Evolutionary conservation across 2,329 filamentous ascomycete genomes (phyloP), one percentile per base, ranked within the genome.

Genomic region (Arthrobotrys sinensis): DNA sequence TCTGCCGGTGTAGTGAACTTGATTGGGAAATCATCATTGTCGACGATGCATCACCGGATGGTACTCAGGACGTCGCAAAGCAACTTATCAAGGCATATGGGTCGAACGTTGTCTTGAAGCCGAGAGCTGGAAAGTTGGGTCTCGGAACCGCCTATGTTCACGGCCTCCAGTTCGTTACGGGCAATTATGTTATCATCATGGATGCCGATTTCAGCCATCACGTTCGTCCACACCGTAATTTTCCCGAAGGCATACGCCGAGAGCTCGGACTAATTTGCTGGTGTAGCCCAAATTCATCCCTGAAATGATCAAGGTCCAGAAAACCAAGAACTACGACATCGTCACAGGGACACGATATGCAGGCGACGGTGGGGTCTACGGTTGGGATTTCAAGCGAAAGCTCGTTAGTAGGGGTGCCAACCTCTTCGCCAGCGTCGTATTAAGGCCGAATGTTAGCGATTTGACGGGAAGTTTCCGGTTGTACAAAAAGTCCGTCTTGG

Each of bases 171-270:
- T 98, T 92, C 84, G 92, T 89, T 24, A 94, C 91, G 21, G 96
- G 96, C 82, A 97, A 96, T 89, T 98, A 91, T 84, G 93, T 99
- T 84, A 93, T 99, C 88, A 99, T 99, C 89, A 99, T 99, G 96
- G 96, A 99, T 87, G 96, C 96, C 86, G 96, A 99, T 86, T 99
- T 99, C 89, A 93, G 90, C 82, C 96, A 99, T 87, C 96, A 99
- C 88, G 81, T 82, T 79, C 24, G 73, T 72, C 11, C 28, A 8
- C 28, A 6, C 11, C 10, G 8, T 28, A 14, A 19, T 3, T 52
- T 8, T 28, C 19, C 21, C 38, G 7, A 11, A 16, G 4, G 32
- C 7, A 11, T 21, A 24, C 11, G 36, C 19, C 12, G 14, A 16
- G 1, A 50, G 3, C 32, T 38, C 12, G 16, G 40, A 48, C 40